Base-by-base conservation (phyloP, 768 basidiomycete genomes). In the Collybia nuda region DNA sequence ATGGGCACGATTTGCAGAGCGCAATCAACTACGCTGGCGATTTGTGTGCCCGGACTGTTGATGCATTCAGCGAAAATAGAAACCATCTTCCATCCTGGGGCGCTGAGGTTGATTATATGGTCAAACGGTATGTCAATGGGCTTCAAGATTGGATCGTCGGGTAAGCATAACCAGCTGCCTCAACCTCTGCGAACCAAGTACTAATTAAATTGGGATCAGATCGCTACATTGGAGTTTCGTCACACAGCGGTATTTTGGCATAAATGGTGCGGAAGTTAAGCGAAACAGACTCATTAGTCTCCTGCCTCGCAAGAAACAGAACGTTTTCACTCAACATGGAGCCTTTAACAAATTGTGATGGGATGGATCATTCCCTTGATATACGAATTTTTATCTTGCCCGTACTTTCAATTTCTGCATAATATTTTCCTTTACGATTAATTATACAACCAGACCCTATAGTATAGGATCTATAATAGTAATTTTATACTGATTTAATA, bases 181-280 rank as follows among this genome's bases (percentile, higher is more conserved):
- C 14, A n/a, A 2, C 2, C n/a, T 15, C 39, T 24, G 15, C 15
- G 47, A 53, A 39, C 48, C 22, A 23, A 52, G 52, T 22, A 47
- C 36, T 39, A 9, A 14, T 40, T 12, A 35, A 24, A 32, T 39
- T 40, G 23, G 32, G 26, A 7, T 14, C 52, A 80, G 78, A 3
- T 78, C 80, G 35, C 65, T 88, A 32, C 80, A 86, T 53, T 90
- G 88, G 88, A 84, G 83, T 62, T 88, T 86, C 66, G 75, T 79
- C 65, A 81, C 81, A 2, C 74, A 76, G 49, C 76, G 88, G 2
- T 90, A 90, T 61, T 89, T 89, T 59, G 88, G 85, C 15, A 67
- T 68, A 32, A 58, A 80, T 8, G 85, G 85, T 22, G 58, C 62
- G 18, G 69, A 75, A 32, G 73, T 88, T 45, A 86, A 85, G 69